Evolutionary conservation across 345 rosid genomes (phyloP), one percentile per base, ranked within the genome.

Genomic region (Corymbia maculata): DNA sequence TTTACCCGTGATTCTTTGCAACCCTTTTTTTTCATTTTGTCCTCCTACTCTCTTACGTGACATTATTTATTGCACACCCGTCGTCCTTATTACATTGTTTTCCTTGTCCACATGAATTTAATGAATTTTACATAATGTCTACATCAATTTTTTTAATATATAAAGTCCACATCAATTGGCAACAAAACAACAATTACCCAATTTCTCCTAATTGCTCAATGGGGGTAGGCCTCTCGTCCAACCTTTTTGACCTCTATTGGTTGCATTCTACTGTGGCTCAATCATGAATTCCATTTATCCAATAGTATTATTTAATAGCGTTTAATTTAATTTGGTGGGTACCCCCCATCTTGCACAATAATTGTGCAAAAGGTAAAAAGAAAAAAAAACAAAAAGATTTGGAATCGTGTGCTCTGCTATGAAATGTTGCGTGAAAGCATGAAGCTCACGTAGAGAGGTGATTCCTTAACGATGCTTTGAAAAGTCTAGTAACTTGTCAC

Each of bases 201-300:
- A n/a, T n/a, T n/a, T 59, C 68, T 26, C 30, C 68, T 11, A 26
- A 59, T 59, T 59, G 68, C 30, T 59, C 64, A 11, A n/a, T 61
- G 30, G 68, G 68, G 32, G 32, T 61, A 28, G 32, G 68, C 30
- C 7, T 7, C 75, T n/a, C 75, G 15, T 2, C 42, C 75, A 8
- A 64, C 75, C 15, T 64, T 64, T n/a, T 64, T 13, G 36, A 64
- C 75, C 36, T 13, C 75, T 13, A n/a, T 13, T n/a, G 19, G n/a
- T 64, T n/a, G 75, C 17, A n/a, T 6, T 13, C 4, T 4, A 3
- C 2, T 0, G 36, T 64, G 75, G 75, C 9, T 13, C 6, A n/a
- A n/a, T 7, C 75, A 64, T 14, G 3, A 14, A 64, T 30, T n/a
- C 42, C 75, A 13, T 15, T n/a, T 13, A 28, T 14, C 36, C 9